phyloP scores from a whole-genome alignment of 2,329 filamentous ascomycete genomes.

The Ceratocystis diversiconidia region DNA sequence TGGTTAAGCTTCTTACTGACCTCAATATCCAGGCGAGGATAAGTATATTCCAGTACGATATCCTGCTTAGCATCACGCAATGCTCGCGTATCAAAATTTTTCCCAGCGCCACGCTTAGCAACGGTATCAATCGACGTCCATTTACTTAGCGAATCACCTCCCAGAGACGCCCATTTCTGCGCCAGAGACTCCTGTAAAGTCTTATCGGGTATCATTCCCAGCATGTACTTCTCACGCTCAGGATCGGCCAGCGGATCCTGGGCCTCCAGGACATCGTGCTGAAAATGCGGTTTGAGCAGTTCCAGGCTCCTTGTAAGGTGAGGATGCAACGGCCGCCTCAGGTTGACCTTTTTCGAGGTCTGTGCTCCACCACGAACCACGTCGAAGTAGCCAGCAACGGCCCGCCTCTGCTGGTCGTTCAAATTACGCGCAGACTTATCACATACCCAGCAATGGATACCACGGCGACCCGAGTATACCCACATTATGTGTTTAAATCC shows the following conservation, averaged over 20 bases:
- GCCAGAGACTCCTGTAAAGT: conserved; percentile 62
- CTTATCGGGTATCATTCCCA: conserved; percentile 73
- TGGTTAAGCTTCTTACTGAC: conserved; percentile 97
- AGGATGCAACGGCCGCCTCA: conserved; percentile 74
- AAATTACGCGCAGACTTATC: conserved; percentile 73
- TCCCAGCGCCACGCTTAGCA: conserved; percentile 61
- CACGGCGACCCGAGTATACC: conserved; percentile 95
- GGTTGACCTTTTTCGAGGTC: conserved; percentile 72
- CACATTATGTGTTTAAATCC: conserved; percentile 94
- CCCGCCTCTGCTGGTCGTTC: conserved; percentile 71
- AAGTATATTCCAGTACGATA: conserved; percentile 92
- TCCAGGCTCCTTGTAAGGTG: conserved; percentile 80
- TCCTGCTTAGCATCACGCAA: conserved; percentile 88
- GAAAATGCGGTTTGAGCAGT: conserved; percentile 72
- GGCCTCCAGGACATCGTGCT: conserved; percentile 61
- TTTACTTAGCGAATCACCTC: conserved; percentile 62
- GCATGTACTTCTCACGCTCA: conserved; percentile 60
- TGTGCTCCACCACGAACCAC: conserved; percentile 76
- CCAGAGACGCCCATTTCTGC: conserved; percentile 79
- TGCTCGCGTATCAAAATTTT: conserved; percentile 55
- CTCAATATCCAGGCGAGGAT: conserved; percentile 89
- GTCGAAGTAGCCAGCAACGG: conserved; percentile 81
- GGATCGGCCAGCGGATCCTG: conserved; percentile 73
- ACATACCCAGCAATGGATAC: conserved; percentile 96
- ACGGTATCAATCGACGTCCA: conserved; percentile 88